A percentile compares a stretch with the other conserved stretches of the same genome.
Evolutionary conservation across 164 flowering plant species (phyloP).

Genomic region (Umbilicus rupestris): DNA sequence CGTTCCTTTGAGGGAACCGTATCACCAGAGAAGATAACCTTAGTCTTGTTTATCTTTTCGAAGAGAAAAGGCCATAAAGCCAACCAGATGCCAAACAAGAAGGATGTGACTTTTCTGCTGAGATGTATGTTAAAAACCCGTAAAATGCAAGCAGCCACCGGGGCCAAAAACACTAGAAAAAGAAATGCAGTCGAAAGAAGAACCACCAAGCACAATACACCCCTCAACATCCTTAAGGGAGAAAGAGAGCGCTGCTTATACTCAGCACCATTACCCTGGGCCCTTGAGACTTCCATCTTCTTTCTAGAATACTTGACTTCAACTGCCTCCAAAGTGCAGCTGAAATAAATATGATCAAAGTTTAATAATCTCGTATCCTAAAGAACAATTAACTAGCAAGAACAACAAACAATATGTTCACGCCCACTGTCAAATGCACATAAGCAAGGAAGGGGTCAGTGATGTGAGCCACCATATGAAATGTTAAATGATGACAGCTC

Average conservation of each 20-base stretch:
- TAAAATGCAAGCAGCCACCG: constrained; percentile 29
- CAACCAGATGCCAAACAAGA: constrained; percentile 72
- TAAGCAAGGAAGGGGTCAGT: too few relatives aligned
- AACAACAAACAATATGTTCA: too few relatives aligned
- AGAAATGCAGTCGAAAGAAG: constrained; percentile 68
- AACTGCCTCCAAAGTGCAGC: background rate
- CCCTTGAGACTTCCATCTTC: background rate
- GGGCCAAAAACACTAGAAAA: constrained; percentile 55
- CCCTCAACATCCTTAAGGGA: constrained; percentile 54
- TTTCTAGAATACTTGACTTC: background rate
- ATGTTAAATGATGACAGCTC: too few relatives aligned
- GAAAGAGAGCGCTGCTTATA: constrained; percentile 42
- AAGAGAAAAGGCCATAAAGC: constrained; percentile 91
- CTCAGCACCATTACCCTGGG: constrained; percentile 15
- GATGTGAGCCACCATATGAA: too few relatives aligned
- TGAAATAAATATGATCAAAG: too few relatives aligned
- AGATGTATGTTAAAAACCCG: constrained; percentile 59
- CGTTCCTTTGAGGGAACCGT: constrained; percentile 60
- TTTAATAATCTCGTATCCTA: too few relatives aligned
- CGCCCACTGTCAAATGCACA: too few relatives aligned
- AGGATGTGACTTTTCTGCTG: constrained; percentile 54
- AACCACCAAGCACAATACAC: constrained; percentile 59
- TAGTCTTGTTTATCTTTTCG: constrained; percentile 85
- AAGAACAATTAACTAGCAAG: too few relatives aligned
- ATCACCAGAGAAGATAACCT: constrained; percentile 77